Percentiles rank a stretch among this genome's conserved stretches.
These are phyloP conservation scores for sunflower (Helianthus annuus) DNA, from an alignment of 129 eudicot species.

Conservation along the genomic window DNA sequence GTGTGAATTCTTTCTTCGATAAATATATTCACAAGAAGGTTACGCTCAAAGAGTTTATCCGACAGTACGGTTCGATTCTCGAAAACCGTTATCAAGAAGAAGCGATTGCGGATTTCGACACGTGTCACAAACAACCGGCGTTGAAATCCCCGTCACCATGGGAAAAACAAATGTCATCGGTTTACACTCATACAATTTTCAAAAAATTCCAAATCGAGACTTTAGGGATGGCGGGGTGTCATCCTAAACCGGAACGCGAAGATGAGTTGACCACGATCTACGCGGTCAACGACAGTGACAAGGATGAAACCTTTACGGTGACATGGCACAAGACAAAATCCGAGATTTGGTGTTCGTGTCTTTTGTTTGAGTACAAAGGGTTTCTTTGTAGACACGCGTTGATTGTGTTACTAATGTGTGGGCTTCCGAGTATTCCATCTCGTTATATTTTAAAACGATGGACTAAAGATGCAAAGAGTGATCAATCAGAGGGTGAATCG, in stretches of 20 bases:
- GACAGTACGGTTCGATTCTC: slow-evolving; percentile 34
- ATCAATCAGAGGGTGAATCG: slow-evolving; percentile 14
- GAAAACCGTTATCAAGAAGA: slow-evolving; percentile 43
- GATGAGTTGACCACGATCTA: slow-evolving; percentile 20
- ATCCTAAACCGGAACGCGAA: slow-evolving; percentile 30
- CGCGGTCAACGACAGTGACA: slow-evolving; percentile 25
- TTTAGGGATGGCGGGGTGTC: slow-evolving; percentile 44
- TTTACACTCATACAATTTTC: slow-evolving; percentile 40
- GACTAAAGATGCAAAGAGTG: slow-evolving; percentile 44
- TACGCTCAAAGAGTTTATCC: slow-evolving; percentile 33
- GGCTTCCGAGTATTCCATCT: slow-evolving; percentile 27
- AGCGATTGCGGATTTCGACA: slow-evolving; percentile 43
- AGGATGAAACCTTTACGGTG: slow-evolving; percentile 27
- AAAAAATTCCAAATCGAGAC: slow-evolving; percentile 40
- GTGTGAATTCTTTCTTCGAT: slow-evolving; percentile 37
- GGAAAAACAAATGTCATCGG: slow-evolving; percentile 40
- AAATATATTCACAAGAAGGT: slow-evolving; percentile 39
- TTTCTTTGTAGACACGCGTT: slow-evolving; percentile 37
- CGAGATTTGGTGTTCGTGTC: slow-evolving; percentile 46
- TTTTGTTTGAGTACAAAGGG: slow-evolving; percentile 41
- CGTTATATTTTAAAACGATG: slow-evolving; percentile 39
- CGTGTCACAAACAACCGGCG: slow-evolving; percentile 45
- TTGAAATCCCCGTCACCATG: slow-evolving; percentile 42
- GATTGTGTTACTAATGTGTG: slow-evolving; percentile 32
- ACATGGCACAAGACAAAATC: slow-evolving; percentile 31